A percentile compares a stretch with the other conserved stretches of the same genome.
Conservation (phyloP, 306 rosid genomes). For the Cicer judaicum region DNA sequence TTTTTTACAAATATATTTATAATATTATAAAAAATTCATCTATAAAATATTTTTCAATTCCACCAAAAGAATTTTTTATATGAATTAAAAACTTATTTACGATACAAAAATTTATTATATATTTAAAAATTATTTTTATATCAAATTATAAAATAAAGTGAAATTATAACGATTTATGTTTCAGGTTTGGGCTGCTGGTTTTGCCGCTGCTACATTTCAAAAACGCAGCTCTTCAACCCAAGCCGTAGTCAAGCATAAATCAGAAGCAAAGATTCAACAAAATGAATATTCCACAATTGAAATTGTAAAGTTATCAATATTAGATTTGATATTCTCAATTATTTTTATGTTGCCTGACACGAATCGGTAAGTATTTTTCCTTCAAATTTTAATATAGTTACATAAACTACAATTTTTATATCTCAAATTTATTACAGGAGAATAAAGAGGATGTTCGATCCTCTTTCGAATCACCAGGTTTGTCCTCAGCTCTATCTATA, state of each 20-base stretch:
- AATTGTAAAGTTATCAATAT: constrained; percentile 53
- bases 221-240: constrained; percentile 60
- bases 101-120: no score
- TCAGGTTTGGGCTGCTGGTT: constrained; percentile 98
- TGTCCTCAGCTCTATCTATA: constrained; percentile 93
- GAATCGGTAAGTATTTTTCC: constrained; percentile 55
- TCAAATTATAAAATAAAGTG: no score
- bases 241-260: constrained; percentile 20
- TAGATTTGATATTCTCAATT: constrained; percentile 71
- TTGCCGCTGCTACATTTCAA: constrained; percentile 75
- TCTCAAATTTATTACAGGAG: constrained; percentile 59
- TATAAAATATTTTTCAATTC: no score
- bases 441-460: constrained; percentile 59
- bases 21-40: no score
- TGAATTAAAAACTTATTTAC: no score
- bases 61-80: no score
- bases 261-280: constrained; percentile 51
- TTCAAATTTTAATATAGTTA: neutral
- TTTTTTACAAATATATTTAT: no score
- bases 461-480: constrained; percentile 58
- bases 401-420: neutral
- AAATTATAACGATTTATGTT: neutral
- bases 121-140: no score
- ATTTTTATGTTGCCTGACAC: constrained; percentile 65
- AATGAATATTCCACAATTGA: constrained; percentile 56